These are phyloP conservation scores for Dendrocalamus latiflorus DNA, from an alignment of 202 grass and related monocot species.

Conservation along the genomic window DNA sequence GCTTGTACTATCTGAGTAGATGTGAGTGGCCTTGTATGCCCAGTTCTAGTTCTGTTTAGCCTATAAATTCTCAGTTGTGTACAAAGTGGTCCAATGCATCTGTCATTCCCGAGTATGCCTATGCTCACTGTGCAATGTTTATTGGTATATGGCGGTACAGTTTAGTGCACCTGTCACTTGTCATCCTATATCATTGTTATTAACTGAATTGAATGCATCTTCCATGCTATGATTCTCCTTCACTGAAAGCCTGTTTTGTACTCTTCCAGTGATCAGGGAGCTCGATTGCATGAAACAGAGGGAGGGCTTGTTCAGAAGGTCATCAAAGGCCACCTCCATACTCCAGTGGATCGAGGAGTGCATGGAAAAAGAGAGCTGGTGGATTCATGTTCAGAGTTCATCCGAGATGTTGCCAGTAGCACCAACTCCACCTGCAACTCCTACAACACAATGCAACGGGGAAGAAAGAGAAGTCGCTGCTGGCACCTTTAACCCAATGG, in stretches of 20 bases:
- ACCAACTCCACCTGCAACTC: conserved; percentile 73
- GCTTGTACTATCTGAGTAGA: not conserved
- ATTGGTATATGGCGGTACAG: not conserved
- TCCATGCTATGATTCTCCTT: not conserved
- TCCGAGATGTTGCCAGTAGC: conserved; percentile 54
- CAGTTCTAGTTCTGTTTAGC: not conserved
- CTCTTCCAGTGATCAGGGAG: conserved; percentile 74
- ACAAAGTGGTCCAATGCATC: not conserved
- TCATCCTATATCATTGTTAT: not conserved
- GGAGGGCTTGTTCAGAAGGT: conserved; percentile 58
- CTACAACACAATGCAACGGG: conserved; percentile 22
- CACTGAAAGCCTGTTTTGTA: conserved; percentile 4
- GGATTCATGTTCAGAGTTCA: conserved; percentile 87
- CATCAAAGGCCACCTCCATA: conserved; percentile 54
- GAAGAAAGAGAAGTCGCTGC: conserved; percentile 15
- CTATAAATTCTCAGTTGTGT: not conserved
- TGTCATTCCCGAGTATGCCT: not conserved
- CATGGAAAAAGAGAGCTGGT: conserved; percentile 70
- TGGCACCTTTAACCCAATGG: conserved; percentile 34
- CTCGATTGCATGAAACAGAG: conserved; percentile 69
- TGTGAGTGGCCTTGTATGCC: not conserved
- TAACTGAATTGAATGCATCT: not conserved
- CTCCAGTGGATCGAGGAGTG: conserved; percentile 91
- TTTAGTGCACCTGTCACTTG: not conserved
- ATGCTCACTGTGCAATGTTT: not conserved